Base-by-base conservation (phyloP, 2,329 filamentous ascomycete genomes). In the Pseudogymnoascus sp. region DNA sequence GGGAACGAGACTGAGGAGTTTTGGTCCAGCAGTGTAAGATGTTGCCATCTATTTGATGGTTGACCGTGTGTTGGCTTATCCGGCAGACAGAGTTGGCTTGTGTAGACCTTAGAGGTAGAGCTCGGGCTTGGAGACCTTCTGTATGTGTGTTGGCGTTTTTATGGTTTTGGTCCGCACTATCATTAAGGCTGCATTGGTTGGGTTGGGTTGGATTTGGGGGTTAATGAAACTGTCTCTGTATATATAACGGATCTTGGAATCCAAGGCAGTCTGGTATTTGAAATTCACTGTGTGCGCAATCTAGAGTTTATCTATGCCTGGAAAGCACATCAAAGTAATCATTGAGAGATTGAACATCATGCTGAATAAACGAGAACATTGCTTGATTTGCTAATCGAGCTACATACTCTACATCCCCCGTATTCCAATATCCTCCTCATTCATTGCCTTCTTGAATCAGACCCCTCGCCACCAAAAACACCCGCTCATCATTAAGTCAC, bases 101-200 rank as follows among this genome's bases (percentile, higher is more conserved):
- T 34, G 48, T 14, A 63, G 62, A 21, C 36, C 57, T 31, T 63
- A 62, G 45, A 66, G 63, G n/a, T 65, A 66, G 64, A 69, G 68
- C 36, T 69, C 68, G 11, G 68, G 51, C 51, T 57, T 19, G 25
- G 25, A 11, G 28, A 57, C 51, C 10, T 57, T 14, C 5, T 57
- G 28, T 57, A 57, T 57, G 51, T 57, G n/a, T 57, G 51, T 57
- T 57, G 51, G 51, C 51, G 51, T 57, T 57, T 34, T 57, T 34
- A n/a, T 34, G 51, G 51, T 34, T 57, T 57, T 1, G 51, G 28
- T 34, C 51, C 51, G 25, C 28, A 57, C 51, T 57, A 8, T 57
- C 51, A 21, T 57, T 57, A 57, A 34, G 25, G n/a, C 8, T 34
- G 28, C 51, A 57, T 57, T 25, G 28, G 51, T 16, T 57, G 10